Evolutionary conservation across 805 yeast genomes (phyloP).

Genomic region (Kuraishia floccosa): DNA sequence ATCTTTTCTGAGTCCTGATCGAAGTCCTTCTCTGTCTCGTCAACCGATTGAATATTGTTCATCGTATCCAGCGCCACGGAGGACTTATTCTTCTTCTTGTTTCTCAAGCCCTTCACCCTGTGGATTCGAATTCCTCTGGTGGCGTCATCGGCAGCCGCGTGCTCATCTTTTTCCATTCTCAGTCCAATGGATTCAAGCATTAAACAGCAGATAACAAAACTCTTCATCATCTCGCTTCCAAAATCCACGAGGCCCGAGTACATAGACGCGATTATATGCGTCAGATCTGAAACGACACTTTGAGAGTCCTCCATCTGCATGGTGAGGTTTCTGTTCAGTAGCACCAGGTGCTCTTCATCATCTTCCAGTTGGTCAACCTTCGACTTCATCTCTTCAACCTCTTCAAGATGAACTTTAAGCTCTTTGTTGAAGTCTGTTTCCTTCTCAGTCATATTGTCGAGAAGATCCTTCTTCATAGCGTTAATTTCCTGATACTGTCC

Average conservation of each 20-base stretch:
- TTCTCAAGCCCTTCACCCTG: conserved; percentile 71
- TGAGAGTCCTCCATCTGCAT: conserved; percentile 13
- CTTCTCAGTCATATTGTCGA: conserved; percentile 57
- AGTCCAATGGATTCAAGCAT: conserved; percentile 71
- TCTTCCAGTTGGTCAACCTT: conserved; percentile 41
- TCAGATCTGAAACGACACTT: conserved; percentile 9
- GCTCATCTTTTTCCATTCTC: conserved; percentile 36
- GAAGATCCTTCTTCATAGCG: conserved; percentile 46
- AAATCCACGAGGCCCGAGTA: conserved; percentile 28
- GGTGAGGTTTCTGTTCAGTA: conserved; percentile 26
- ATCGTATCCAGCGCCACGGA: too few species aligned
- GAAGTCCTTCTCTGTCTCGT: too few species aligned
- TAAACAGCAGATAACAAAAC: conserved; percentile 38
- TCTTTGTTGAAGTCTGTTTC: conserved; percentile 50
- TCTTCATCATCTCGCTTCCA: conserved; percentile 21
- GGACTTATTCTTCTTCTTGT: conserved; percentile 27
- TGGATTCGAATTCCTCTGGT: conserved; percentile 34
- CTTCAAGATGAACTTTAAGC: conserved; percentile 33
- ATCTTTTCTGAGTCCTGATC: too few species aligned
- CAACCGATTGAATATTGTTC: too few species aligned
- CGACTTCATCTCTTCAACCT: conserved; percentile 32
- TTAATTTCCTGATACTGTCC: conserved; percentile 13
- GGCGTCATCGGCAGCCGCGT: conserved; percentile 14
- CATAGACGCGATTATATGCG: conserved; percentile 10
- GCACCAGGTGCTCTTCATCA: conserved; percentile 26